Evolutionary conservation across 352 stramenopile species (phyloP).

Genomic region (Pythium aristosporum): DNA sequence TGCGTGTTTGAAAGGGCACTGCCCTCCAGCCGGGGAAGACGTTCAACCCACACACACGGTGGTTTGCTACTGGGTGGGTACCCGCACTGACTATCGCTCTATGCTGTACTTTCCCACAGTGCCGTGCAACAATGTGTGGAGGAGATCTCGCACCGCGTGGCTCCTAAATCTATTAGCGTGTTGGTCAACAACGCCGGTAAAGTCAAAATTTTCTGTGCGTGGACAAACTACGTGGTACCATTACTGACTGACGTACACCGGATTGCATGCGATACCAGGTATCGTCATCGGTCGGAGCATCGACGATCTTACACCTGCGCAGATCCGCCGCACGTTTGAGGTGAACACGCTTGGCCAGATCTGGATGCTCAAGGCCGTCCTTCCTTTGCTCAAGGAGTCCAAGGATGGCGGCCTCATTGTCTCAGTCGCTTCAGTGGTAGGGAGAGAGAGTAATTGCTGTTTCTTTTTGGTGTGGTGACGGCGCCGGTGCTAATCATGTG

Average conservation of each 20-base stretch:
- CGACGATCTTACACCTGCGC: slow-evolving; percentile 21
- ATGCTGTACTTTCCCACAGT: slow-evolving; percentile 23
- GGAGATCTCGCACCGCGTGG: slow-evolving; percentile 11
- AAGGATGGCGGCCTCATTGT: slow-evolving; percentile 43
- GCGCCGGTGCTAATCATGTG: too few relatives aligned
- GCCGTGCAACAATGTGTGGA: slow-evolving; percentile 20
- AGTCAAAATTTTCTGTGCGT: slow-evolving; percentile 18
- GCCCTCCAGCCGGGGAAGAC: too few relatives aligned
- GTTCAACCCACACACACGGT: too few relatives aligned
- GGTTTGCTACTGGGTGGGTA: background rate
- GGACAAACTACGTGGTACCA: background rate
- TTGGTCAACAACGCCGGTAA: slow-evolving; percentile 38
- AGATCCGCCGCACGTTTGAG: slow-evolving; percentile 29
- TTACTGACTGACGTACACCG: background rate
- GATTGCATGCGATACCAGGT: slow-evolving; percentile 25
- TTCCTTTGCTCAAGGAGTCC: slow-evolving; percentile 64
- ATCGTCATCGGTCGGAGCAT: slow-evolving; percentile 32
- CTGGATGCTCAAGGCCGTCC: slow-evolving; percentile 58
- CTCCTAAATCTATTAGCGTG: slow-evolving; percentile 27
- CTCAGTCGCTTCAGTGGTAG: slow-evolving; percentile 71
- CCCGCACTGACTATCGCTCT: slow-evolving; percentile 1
- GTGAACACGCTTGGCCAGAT: slow-evolving; percentile 69
- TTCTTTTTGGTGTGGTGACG: background rate
- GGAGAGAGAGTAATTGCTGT: slow-evolving; percentile 8
- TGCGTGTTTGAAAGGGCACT: background rate